Base-by-base conservation (phyloP, 805 yeast species). In the Yamadazyma akitaensis region DNA sequence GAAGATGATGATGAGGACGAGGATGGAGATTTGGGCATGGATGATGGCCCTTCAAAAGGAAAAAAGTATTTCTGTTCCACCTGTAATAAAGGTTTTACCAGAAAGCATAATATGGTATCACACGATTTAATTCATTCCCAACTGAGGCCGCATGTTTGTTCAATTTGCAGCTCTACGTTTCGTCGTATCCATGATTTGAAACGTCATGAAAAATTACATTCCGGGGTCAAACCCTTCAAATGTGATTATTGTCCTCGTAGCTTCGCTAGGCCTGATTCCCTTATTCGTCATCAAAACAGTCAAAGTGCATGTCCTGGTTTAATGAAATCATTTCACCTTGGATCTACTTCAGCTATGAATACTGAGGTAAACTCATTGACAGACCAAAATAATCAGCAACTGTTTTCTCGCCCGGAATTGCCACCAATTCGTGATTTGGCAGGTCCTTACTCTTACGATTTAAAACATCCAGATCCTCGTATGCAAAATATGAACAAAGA, bases 251-350 rank as follows among this genome's bases (percentile, higher is more conserved):
- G 95, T 65, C 76, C 77, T 13, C 72, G 85, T 39, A 66, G 72
- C 36, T 87, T 87, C 64, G 87, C 92, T 1, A 67, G 96, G 30
- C 81, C 82, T 1, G 96, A 87, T 62, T 90, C 95, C 0, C 69
- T 87, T 24, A 75, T 81, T 3, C 70, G 96, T 50, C 96, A 87
- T 58, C 67, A 70, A 38, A 80, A 84, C 40, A 60, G 68, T 2
- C 65, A 63, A 2, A 64, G 68, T 46, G 76, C 73, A 0, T 72
- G 76, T 43, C 47, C 53, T 17, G 60, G 57, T 7, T 25, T 44
- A 11, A 13, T 32, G 9, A 39, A 35, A 14, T 39, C 47, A 5
- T 21, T 39, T 7, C 32, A 33, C 8, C 21, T 28, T 13, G 37
- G 30, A 10, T 32, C 43, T 10, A 32, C 11, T 3, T 13, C 43